These are phyloP conservation scores for Waitea zeae DNA, from an alignment of 1,284 basidiomycete genomes.

Conservation along the genomic window DNA sequence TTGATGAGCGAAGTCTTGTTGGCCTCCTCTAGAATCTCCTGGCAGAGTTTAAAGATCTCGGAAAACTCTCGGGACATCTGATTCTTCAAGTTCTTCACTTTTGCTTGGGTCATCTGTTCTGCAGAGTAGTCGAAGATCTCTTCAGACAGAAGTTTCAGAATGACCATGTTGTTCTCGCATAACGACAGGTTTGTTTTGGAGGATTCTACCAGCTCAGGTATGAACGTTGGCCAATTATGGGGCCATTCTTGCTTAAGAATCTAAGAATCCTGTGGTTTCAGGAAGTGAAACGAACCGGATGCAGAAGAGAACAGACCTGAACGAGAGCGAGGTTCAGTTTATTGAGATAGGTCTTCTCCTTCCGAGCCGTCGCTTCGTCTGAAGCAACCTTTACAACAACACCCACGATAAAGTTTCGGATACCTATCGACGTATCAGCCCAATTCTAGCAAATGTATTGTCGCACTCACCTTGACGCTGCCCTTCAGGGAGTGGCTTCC, in stretches of 20 bases:
- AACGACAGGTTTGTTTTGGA: slow-evolving; percentile 93
- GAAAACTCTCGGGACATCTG: slow-evolving; percentile 96
- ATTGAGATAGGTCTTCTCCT: slow-evolving; percentile 92
- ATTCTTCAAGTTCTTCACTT: slow-evolving; percentile 96
- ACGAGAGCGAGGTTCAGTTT: slow-evolving; percentile 96
- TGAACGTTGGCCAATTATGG: slow-evolving; percentile 97
- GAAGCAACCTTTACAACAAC: slow-evolving; percentile 86
- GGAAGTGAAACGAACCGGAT: neutral
- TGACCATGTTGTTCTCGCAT: slow-evolving; percentile 99
- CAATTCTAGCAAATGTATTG: slow-evolving; percentile 2
- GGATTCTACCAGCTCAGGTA: slow-evolving; percentile 93
- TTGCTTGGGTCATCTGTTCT: slow-evolving; percentile 97
- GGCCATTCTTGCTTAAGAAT: slow-evolving; percentile 99
- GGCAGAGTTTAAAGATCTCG: slow-evolving; percentile 91
- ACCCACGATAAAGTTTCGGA: slow-evolving; percentile 94
- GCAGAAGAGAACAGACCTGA: slow-evolving; percentile 42
- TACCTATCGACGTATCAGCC: slow-evolving; percentile 32
- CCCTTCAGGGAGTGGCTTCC: slow-evolving; percentile 91
- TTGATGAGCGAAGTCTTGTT: slow-evolving; percentile 92
- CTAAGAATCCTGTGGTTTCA: slow-evolving; percentile 22
- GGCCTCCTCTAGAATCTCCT: slow-evolving; percentile 95
- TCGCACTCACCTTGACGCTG: slow-evolving; percentile 64
- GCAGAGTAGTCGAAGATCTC: slow-evolving; percentile 99
- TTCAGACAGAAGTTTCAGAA: slow-evolving; percentile 92
- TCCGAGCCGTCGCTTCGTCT: slow-evolving; percentile 73